These are phyloP conservation scores for Tulasnella sp. DNA, from an alignment of 768 basidiomycete species.

Conservation along the genomic window DNA sequence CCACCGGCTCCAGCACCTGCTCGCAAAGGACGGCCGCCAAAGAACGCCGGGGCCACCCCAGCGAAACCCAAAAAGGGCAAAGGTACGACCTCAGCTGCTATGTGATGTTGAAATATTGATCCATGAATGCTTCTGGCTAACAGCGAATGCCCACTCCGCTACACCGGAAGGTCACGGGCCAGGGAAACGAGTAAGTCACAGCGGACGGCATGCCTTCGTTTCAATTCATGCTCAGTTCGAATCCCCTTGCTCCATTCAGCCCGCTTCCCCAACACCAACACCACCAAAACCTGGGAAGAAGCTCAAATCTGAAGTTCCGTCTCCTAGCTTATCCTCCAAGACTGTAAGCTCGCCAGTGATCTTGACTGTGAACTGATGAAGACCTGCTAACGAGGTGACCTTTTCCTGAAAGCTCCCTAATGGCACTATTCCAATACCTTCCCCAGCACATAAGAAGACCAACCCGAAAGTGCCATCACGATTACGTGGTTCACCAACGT, in stretches of 20 bases:
- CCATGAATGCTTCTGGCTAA: neutral
- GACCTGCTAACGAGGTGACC: neutral
- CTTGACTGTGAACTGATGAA: no score
- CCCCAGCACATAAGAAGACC: neutral
- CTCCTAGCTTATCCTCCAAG: neutral
- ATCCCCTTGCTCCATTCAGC: neutral
- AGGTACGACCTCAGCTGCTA: neutral
- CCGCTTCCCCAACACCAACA: neutral
- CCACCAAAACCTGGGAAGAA: constrained; percentile 9
- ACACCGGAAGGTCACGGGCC: neutral
- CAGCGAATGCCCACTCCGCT: neutral
- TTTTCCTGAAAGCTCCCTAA: neutral
- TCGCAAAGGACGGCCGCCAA: constrained; percentile 10
- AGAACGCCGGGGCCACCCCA: constrained; percentile 1
- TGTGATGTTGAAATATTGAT: neutral
- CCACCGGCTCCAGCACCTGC: neutral
- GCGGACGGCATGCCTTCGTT: neutral
- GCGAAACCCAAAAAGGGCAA: constrained; percentile 6
- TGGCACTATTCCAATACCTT: neutral
- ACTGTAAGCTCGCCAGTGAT: neutral
- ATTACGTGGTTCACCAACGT: neutral
- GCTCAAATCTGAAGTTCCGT: neutral
- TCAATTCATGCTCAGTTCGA: neutral
- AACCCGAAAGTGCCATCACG: neutral
- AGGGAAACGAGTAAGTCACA: neutral